Conservation (phyloP, 306 rosid genomes). For the Clitoria ternatea region DNA sequence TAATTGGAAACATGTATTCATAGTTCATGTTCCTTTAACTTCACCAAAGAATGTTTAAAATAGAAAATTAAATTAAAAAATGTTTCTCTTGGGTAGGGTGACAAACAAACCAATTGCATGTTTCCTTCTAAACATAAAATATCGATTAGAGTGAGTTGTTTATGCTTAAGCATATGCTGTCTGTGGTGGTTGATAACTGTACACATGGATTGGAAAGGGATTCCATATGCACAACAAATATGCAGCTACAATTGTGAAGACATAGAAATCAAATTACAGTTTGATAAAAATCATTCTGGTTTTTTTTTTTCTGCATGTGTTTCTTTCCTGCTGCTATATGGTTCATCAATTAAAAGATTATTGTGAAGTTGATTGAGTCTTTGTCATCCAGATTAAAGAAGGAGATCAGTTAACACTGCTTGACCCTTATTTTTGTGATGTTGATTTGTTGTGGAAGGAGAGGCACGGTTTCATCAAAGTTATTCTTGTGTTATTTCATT, state of each 20-base stretch:
- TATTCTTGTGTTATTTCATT: constrained; percentile 10
- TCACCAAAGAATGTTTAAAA: neutral
- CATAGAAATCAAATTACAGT: neutral
- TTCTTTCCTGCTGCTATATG: neutral
- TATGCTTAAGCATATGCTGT: neutral
- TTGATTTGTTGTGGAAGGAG: constrained; percentile 66
- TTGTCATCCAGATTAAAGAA: constrained; percentile 71
- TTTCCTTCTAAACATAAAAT: constrained; percentile 9
- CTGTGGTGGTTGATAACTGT: constrained; percentile 5
- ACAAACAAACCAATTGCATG: constrained; percentile 8
- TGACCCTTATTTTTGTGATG: constrained; percentile 57
- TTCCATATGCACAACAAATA: neutral
- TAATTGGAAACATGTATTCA: neutral
- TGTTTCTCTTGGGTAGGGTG: neutral
- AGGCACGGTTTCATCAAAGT: constrained; percentile 41
- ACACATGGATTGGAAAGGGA: neutral
- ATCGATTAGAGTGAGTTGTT: neutral
- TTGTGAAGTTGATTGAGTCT: constrained; percentile 17
- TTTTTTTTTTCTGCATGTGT: neutral
- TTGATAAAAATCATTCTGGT: neutral
- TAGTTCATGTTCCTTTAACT: neutral
- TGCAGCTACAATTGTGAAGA: neutral
- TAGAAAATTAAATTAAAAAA: neutral
- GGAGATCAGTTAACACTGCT: constrained; percentile 78
- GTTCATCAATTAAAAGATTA: constrained; percentile 22